Conservation (phyloP, 163 green algal species). For the Chlorella variabilis region DNA sequence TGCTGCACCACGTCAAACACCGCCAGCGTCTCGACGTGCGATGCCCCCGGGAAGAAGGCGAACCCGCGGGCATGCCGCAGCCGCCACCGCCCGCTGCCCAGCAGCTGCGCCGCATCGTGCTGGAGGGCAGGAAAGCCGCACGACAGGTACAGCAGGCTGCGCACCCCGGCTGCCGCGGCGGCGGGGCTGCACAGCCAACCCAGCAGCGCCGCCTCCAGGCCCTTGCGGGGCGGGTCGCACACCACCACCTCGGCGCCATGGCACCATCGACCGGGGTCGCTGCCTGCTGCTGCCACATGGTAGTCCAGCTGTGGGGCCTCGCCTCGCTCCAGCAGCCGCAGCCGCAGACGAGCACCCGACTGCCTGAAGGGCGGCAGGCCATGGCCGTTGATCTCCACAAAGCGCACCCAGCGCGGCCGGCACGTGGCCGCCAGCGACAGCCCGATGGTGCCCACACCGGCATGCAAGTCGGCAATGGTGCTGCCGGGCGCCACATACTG, state of each 20-base stretch:
- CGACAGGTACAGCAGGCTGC: slow-evolving; percentile 71
- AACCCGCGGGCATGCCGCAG: slow-evolving; percentile 56
- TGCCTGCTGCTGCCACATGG: slow-evolving; percentile 40
- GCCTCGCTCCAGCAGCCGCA: background rate
- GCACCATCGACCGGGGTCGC: slow-evolving; percentile 49
- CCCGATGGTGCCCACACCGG: slow-evolving; percentile 76
- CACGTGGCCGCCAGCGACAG: slow-evolving; percentile 39
- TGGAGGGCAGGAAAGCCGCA: slow-evolving; percentile 69
- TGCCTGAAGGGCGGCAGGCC: slow-evolving; percentile 56
- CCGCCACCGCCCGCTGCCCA: slow-evolving; percentile 58
- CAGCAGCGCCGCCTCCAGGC: slow-evolving; percentile 71
- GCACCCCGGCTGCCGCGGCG: background rate
- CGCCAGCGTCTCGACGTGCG: slow-evolving; percentile 75
- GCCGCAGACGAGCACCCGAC: slow-evolving; percentile 39
- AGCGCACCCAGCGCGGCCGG: slow-evolving; percentile 38
- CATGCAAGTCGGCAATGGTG: slow-evolving; percentile 76
- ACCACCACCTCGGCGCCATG: slow-evolving; percentile 64
- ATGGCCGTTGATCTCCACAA: slow-evolving; percentile 72
- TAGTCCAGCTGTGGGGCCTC: slow-evolving; percentile 36
- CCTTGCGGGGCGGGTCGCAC: slow-evolving; percentile 77
- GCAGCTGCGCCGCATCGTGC: slow-evolving; percentile 61
- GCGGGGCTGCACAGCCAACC: slow-evolving; percentile 45
- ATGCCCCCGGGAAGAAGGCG: slow-evolving; percentile 79
- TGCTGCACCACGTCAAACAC: slow-evolving; percentile 60
- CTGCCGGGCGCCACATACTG: slow-evolving; percentile 45